These are phyloP conservation scores for Pseudoscleropodium purum DNA, from an alignment of 225 moss, liverwort and hornwort species.

Conservation along the genomic window DNA sequence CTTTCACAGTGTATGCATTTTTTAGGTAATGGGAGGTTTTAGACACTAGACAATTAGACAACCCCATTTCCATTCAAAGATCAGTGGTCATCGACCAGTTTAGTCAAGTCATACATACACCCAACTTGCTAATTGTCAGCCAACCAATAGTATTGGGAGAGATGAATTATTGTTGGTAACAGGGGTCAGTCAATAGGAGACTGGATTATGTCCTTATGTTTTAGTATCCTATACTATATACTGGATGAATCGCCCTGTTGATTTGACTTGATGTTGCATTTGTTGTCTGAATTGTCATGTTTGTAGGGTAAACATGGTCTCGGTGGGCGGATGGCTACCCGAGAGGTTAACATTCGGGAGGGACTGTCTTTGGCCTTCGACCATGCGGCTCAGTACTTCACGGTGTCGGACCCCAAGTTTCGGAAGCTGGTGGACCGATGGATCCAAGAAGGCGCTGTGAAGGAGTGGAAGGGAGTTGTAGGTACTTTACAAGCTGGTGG, in stretches of 20 bases:
- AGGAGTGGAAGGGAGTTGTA: conserved; percentile 73
- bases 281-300: not conserved
- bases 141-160: not conserved
- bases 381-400: conserved; percentile 97
- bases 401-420: conserved; percentile 74
- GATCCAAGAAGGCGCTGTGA: conserved; percentile 69
- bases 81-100: not conserved
- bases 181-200: not conserved
- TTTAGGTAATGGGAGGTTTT: not conserved
- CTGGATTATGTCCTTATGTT: not conserved
- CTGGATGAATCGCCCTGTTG: not conserved
- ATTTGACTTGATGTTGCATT: not conserved
- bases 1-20: not conserved
- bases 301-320: conserved; percentile 84
- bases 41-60: too few species aligned
- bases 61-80: not conserved
- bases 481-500: conserved; percentile 77
- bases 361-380: conserved; percentile 66
- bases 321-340: conserved; percentile 93
- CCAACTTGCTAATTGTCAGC: not conserved
- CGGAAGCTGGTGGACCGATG: conserved; percentile 73
- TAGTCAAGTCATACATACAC: not conserved
- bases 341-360: conserved; percentile 41
- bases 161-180: not conserved
- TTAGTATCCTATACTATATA: not conserved